These are phyloP conservation scores for bread wheat (Triticum aestivum) DNA, from an alignment of 176 grass and related monocot species.

Conservation along the genomic window IWGSC_CS_RefSeq_v2.1 NC_057800.1:652757013-652757512, in stretches of 20 bases:
- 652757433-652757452: constrained; percentile 37
- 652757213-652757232: neutral
- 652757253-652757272: constrained; percentile 59
- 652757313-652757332: constrained; percentile 85
- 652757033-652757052: neutral
- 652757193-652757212: neutral
- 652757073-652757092: constrained; percentile 43
- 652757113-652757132: constrained; percentile 23
- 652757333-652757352: constrained; percentile 41
- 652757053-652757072: neutral
- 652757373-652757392: constrained; percentile 72
- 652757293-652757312: constrained; percentile 75
- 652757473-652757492: neutral
- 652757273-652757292: constrained; percentile 87
- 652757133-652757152: constrained; percentile 51
- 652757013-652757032: neutral
- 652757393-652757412: constrained; percentile 53
- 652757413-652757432: constrained; percentile 65
- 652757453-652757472: constrained; percentile 15
- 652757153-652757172: constrained; percentile 93
- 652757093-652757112: constrained; percentile 94
- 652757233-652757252: neutral
- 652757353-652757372: constrained; percentile 78
- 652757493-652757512: neutral
- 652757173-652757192: constrained; percentile 81